Evolutionary conservation across 371 early-diverging fungal species (phyloP), one percentile per base, ranked within the genome.

Genomic region (Ordospora pajunii): DNA sequence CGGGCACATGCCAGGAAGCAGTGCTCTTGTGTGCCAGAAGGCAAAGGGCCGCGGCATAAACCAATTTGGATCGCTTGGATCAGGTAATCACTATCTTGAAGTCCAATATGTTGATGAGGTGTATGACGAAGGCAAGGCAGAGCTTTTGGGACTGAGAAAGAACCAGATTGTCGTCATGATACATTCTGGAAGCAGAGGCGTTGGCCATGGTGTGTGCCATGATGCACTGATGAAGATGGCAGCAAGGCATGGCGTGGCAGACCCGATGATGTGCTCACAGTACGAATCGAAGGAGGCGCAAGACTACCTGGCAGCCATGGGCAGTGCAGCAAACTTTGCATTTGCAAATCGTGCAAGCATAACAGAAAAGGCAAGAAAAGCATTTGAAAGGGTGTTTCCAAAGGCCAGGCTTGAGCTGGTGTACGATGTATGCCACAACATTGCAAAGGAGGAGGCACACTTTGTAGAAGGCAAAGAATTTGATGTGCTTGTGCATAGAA

Each of bases 21-120:
- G 66, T 37, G 58, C 48, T 27, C 19, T 66, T 11, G 22, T 86
- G 11, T 43, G 62, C 17, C 84, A 84, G 53, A 78, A 78, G 52
- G 48, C 75, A 8, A 80, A 78, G 54, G 70, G 75, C 6, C 77
- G 49, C 32, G 86, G 80, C 3, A 7, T 82, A 10, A 44, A 58
- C 2, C 76, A 80, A 23, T 51, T 86, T 32, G 85, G 83, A 2
- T 76, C 78, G 37, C 64, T 86, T 25, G 86, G 86, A 46, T 27
- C 68, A 23, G 86, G 86, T 6, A 86, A 86, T 66, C 86, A 86
- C 74, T 86, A 81, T 51, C 19, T 83, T n/a, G 86, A 86, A 69
- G 70, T 86, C 9, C 79, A 84, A 58, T 27, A 62, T 19, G 83
- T 86, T 7, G 72, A 52, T 19, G 62, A 84, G 63, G 68, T 86